Percentiles rank a stretch among this genome's conserved stretches.
These are phyloP conservation scores for Ligustrum vulgare DNA, from an alignment of 257 asterid genomes.

Conservation along the genomic window DNA sequence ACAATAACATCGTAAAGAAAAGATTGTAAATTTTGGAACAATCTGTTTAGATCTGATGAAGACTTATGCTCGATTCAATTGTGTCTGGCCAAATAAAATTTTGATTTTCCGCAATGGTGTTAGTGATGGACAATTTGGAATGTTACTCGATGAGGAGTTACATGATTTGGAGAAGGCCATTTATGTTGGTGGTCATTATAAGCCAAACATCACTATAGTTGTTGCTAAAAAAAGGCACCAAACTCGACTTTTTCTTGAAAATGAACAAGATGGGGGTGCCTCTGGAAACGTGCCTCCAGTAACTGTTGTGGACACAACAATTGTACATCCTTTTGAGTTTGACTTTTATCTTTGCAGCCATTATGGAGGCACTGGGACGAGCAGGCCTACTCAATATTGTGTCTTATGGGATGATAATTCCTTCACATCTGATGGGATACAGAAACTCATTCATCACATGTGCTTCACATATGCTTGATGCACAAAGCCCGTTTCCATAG, in stretches of 20 bases:
- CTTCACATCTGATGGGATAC: slow-evolving; percentile 52
- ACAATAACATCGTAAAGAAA: slow-evolving; percentile 56
- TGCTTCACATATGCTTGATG: slow-evolving; percentile 74
- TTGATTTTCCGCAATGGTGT: slow-evolving; percentile 78
- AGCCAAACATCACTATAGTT: slow-evolving; percentile 56
- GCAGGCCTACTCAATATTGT: slow-evolving; percentile 75
- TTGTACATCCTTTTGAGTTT: slow-evolving; percentile 60
- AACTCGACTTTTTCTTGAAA: slow-evolving; percentile 53
- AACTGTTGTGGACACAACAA: slow-evolving; percentile 66
- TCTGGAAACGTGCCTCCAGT: slow-evolving; percentile 66
- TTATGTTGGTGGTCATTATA: slow-evolving; percentile 23
- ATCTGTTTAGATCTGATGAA: slow-evolving; percentile 47
- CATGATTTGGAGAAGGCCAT: slow-evolving; percentile 34
- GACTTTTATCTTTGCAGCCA: slow-evolving; percentile 85
- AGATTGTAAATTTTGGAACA: slow-evolving; percentile 50
- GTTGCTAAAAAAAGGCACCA: slow-evolving; percentile 78
- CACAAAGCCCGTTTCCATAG: slow-evolving; percentile 74
- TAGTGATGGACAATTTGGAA: slow-evolving; percentile 69
- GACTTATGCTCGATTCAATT: slow-evolving; percentile 38
- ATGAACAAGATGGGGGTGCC: slow-evolving; percentile 22
- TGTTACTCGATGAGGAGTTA: slow-evolving; percentile 63
- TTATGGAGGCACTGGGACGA: slow-evolving; percentile 67
- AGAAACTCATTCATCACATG: slow-evolving; percentile 59
- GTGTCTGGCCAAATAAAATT: slow-evolving; percentile 41
- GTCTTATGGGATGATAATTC: slow-evolving; percentile 59